Evolutionary conservation across 139 green algal species (phyloP).

Genomic region (Micromonas pusilla): DNA sequence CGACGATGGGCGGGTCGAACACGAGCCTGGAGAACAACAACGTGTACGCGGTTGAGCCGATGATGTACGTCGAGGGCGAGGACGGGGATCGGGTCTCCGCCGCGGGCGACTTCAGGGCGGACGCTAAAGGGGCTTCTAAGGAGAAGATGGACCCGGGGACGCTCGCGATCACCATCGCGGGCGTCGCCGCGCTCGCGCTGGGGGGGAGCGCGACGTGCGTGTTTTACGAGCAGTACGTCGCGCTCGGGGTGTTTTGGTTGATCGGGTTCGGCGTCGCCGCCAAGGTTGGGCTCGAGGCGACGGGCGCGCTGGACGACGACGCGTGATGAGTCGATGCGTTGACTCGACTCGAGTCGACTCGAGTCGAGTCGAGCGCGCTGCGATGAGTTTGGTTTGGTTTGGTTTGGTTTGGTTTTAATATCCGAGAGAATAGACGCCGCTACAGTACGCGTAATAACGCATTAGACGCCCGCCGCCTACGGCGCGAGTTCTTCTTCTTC

Average conservation of each 20-base stretch:
- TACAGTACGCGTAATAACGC: too few species aligned
- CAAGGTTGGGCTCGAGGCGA: background rate
- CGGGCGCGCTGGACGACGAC: conserved; percentile 16
- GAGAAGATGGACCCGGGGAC: conserved; percentile 17
- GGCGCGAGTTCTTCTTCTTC: too few species aligned
- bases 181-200: background rate
- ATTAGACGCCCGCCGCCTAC: too few species aligned
- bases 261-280: conserved; percentile 15
- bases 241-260: conserved; percentile 14
- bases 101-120: background rate
- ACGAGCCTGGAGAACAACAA: conserved; percentile 91
- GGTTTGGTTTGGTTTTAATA: too few species aligned
- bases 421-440: too few species aligned
- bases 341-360: too few species aligned
- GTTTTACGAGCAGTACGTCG: conserved; percentile 27
- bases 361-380: too few species aligned
- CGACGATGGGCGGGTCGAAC: conserved; percentile 49
- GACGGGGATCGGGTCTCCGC: background rate
- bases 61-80: conserved; percentile 23
- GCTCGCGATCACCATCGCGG: conserved; percentile 1
- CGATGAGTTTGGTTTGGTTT: too few species aligned
- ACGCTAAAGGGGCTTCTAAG: too few species aligned
- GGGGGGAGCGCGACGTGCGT: conserved; percentile 10
- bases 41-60: conserved; percentile 46
- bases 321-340: background rate